Evolutionary conservation across 2,329 filamentous ascomycete species (phyloP).

Genomic region (Didymella arachidicola): DNA sequence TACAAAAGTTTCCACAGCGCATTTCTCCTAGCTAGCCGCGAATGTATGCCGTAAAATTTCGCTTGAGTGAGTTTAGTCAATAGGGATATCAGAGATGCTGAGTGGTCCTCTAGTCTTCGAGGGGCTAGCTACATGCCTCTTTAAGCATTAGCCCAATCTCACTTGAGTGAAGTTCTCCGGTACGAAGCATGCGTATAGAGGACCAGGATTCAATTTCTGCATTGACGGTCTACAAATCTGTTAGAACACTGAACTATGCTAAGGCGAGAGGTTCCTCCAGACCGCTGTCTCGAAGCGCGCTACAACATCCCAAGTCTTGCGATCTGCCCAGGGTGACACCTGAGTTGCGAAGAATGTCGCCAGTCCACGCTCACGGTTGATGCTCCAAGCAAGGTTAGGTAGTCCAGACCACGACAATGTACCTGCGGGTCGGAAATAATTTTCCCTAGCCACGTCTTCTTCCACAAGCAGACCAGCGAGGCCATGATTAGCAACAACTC

Average conservation of each 20-base stretch:
- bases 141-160: no score
- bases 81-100: no score
- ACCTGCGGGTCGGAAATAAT: conserved; percentile 30
- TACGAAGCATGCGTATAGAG: background rate
- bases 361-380: conserved; percentile 35
- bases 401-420: conserved; percentile 36
- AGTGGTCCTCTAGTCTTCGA: no score
- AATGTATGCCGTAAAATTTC: background rate
- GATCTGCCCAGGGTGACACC: conserved; percentile 33
- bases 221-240: background rate
- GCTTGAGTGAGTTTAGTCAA: no score
- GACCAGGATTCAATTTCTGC: background rate
- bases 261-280: conserved; percentile 26
- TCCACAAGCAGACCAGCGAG: conserved; percentile 23
- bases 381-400: conserved; percentile 32
- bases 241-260: background rate
- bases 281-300: conserved; percentile 35
- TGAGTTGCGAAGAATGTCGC: conserved; percentile 36
- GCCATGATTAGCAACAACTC: conserved; percentile 24
- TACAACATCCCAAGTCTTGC: conserved; percentile 23
- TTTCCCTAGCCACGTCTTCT: background rate
- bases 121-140: no score
- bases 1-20: background rate
- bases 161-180: no score
- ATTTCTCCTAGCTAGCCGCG: background rate